phyloP scores from a whole-genome alignment of 2,329 filamentous ascomycete genomes.

The Epichloe typhina region DNA sequence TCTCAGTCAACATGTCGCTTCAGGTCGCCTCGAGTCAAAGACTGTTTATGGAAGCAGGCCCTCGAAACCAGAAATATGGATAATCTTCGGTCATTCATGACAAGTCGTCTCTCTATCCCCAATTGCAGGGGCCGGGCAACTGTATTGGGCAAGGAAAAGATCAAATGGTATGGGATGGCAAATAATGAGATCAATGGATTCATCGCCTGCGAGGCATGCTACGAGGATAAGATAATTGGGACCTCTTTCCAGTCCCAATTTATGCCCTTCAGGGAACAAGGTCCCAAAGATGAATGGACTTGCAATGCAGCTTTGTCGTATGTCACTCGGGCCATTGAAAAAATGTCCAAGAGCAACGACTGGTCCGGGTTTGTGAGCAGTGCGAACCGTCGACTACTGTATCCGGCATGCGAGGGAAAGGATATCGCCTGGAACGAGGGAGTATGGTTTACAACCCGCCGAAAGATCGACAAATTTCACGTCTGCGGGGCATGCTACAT shows the following conservation, averaged over 20 bases:
- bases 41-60: conserved; percentile 21
- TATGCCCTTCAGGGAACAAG: conserved; percentile 13
- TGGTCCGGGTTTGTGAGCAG: conserved; percentile 18
- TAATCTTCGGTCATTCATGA: conserved; percentile 16
- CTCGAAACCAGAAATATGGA: conserved; percentile 13
- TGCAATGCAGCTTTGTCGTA: conserved; percentile 19
- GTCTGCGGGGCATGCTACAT: conserved; percentile 23
- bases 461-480: conserved; percentile 13
- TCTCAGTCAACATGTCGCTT: conserved; percentile 19
- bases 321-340: conserved; percentile 9
- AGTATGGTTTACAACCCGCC: conserved; percentile 16
- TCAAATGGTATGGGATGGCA: conserved; percentile 20
- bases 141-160: conserved; percentile 11
- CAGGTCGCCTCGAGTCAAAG: conserved; percentile 19
- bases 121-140: conserved; percentile 17
- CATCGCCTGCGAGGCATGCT: conserved; percentile 26
- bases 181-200: conserved; percentile 18
- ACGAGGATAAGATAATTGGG: conserved; percentile 18
- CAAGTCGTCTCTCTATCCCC: conserved; percentile 12
- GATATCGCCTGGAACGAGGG: conserved; percentile 10
- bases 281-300: conserved; percentile 16
- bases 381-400: conserved; percentile 10
- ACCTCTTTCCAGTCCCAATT: conserved; percentile 19
- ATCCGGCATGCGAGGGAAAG: conserved; percentile 18
- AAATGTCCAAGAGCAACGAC: conserved; percentile 11